Percentiles rank a stretch among this genome's conserved stretches.
Conservation (phyloP, 495 filamentous ascomycete genomes). For the Immersiella caudata region DNA sequence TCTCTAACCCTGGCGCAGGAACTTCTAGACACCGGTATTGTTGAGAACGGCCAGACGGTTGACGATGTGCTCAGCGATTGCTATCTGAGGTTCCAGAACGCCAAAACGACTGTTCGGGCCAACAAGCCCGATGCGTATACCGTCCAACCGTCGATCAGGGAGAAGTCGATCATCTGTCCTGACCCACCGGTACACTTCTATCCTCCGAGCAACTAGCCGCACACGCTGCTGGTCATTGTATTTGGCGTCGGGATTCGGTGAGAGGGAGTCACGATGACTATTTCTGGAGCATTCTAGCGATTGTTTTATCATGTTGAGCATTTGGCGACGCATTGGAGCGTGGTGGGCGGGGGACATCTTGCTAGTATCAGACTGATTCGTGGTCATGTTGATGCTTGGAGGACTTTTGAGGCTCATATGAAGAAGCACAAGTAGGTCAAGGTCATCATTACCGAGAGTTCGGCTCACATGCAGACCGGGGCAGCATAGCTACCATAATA, state of each 20-base stretch:
- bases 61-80: conserved; percentile 46
- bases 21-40: conserved; percentile 48
- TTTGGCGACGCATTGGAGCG: conserved; percentile 11
- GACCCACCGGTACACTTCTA: conserved; percentile 25
- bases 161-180: conserved; percentile 24
- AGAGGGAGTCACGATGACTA: conserved; percentile 5
- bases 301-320: conserved; percentile 21
- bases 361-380: conserved; percentile 4
- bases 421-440: not conserved
- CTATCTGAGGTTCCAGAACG: conserved; percentile 43
- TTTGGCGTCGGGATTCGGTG: not conserved
- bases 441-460: not conserved
- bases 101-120: conserved; percentile 45
- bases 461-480: conserved; percentile 5
- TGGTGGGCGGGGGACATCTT: conserved; percentile 11
- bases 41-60: conserved; percentile 40
- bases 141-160: not conserved
- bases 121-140: conserved; percentile 49
- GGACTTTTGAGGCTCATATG: not conserved
- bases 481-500: conserved; percentile 9
- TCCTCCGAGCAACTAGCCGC: not conserved
- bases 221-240: not conserved
- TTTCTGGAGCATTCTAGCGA: conserved; percentile 23
- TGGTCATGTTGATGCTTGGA: conserved; percentile 6
- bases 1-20: conserved; percentile 28